A percentile compares a stretch with the other conserved stretches of the same genome.
Evolutionary conservation across 2,329 filamentous ascomycete species (phyloP).

Genomic region (Fusarium sp.): DNA sequence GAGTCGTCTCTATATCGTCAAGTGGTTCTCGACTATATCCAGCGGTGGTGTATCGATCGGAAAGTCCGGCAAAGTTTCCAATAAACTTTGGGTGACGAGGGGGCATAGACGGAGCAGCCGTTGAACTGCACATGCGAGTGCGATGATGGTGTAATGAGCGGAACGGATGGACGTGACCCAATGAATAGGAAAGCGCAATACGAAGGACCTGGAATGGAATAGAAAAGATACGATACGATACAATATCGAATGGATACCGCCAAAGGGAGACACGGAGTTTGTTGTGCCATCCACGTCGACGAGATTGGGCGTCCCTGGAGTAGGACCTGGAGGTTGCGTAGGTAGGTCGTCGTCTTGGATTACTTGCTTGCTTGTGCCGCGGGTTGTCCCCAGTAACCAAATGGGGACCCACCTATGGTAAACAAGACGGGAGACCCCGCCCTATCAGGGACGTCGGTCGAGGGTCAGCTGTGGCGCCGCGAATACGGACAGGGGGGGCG

Average conservation of each 20-base stretch:
- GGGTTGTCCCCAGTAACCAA: conserved; percentile 40
- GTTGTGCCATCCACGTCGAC: conserved; percentile 27
- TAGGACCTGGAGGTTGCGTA: conserved; percentile 28
- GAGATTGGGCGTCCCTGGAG: conserved; percentile 25
- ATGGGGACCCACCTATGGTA: conserved; percentile 36
- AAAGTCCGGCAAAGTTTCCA: conserved; percentile 17
- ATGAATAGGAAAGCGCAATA: not conserved
- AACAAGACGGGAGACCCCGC: conserved; percentile 36
- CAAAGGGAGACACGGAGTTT: conserved; percentile 18
- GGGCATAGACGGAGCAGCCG: conserved; percentile 27
- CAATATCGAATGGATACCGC: not conserved
- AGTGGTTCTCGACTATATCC: not conserved
- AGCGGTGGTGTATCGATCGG: conserved; percentile 8
- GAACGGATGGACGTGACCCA: not conserved
- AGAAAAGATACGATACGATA: not conserved
- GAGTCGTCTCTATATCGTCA: conserved; percentile 3
- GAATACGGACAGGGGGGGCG: conserved; percentile 12
- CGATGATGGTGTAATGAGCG: conserved; percentile 4
- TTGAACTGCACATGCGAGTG: conserved; percentile 32
- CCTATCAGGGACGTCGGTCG: conserved; percentile 34
- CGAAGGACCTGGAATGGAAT: too few relatives aligned
- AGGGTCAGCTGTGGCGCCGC: conserved; percentile 29
- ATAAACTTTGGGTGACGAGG: conserved; percentile 22
- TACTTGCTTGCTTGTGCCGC: conserved; percentile 20
- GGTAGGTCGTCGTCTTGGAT: conserved; percentile 15